Conservation (phyloP, 306 rosid genomes). For the Pyrus pyrifolia region DNA sequence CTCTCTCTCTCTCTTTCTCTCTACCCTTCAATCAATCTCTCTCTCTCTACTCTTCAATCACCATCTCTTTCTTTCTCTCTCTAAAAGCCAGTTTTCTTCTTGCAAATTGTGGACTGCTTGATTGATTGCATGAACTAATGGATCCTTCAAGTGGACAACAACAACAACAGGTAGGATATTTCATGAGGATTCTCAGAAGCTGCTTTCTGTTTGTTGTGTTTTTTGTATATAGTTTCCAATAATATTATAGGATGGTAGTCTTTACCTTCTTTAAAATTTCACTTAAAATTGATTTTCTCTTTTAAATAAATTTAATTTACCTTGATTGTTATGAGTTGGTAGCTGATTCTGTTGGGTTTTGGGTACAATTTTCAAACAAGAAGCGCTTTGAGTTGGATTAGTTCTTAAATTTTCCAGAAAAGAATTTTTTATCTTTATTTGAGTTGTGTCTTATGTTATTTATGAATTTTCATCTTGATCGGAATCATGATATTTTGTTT, state of each 20-base stretch:
- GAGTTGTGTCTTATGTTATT: background rate
- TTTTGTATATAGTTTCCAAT: too few species aligned
- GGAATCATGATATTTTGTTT: background rate
- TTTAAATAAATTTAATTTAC: background rate
- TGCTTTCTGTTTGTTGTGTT: background rate
- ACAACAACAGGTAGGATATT: conserved; percentile 56
- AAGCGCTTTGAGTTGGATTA: background rate
- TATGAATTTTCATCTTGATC: background rate
- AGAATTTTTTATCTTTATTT: background rate
- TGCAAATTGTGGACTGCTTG: background rate
- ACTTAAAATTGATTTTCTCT: background rate
- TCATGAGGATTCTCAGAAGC: background rate
- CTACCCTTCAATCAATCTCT: background rate
- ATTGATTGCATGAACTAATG: conserved; percentile 44
- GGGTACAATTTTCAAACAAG: conserved; percentile 2
- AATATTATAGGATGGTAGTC: too few species aligned
- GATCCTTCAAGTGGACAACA: conserved; percentile 73
- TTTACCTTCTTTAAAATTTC: background rate
- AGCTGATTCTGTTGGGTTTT: background rate
- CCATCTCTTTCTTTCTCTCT: background rate
- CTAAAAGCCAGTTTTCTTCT: background rate
- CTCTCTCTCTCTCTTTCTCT: background rate
- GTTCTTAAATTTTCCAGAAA: background rate
- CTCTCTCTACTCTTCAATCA: background rate
- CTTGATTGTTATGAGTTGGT: background rate